Percentiles rank a stretch among this genome's conserved stretches.
Conservation (phyloP, 805 yeast genomes). For the Candida montana region DNA sequence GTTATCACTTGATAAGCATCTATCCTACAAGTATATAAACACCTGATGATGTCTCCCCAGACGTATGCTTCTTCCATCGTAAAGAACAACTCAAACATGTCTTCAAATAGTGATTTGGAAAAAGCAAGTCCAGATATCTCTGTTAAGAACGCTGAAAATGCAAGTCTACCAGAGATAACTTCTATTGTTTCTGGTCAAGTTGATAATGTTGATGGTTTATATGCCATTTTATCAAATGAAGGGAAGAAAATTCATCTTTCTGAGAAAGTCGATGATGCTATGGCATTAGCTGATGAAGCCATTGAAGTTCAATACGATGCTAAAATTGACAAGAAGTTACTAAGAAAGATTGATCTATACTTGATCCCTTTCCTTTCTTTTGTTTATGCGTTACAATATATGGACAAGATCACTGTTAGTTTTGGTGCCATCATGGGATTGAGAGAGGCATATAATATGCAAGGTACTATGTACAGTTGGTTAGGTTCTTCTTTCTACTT, state of each 20-base stretch:
- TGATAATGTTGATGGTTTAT: not conserved
- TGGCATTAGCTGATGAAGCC: slow-evolving; percentile 2
- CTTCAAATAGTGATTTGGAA: not conserved
- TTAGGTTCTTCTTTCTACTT: slow-evolving; percentile 45
- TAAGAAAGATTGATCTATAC: slow-evolving; percentile 33
- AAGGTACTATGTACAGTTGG: slow-evolving; percentile 39
- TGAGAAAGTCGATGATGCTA: slow-evolving; percentile 3
- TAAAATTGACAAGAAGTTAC: slow-evolving; percentile 4
- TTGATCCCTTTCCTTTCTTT: slow-evolving; percentile 28
- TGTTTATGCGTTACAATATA: slow-evolving; percentile 32
- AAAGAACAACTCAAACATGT: too few relatives aligned
- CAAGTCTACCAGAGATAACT: slow-evolving; percentile 1
- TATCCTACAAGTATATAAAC: too few relatives aligned
- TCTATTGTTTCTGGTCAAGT: not conserved
- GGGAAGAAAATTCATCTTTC: not conserved
- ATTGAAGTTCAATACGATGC: slow-evolving; percentile 8
- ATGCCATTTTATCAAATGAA: not conserved
- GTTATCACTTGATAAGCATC: too few relatives aligned
- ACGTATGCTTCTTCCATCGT: too few relatives aligned
- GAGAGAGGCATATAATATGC: slow-evolving; percentile 34
- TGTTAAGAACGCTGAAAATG: not conserved
- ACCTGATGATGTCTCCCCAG: too few relatives aligned
- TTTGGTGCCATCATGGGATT: slow-evolving; percentile 43
- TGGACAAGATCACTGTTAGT: slow-evolving; percentile 38
- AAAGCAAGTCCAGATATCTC: not conserved